Conservation (phyloP, 2,329 filamentous ascomycete genomes). For the Gremmenia infestans region DNA sequence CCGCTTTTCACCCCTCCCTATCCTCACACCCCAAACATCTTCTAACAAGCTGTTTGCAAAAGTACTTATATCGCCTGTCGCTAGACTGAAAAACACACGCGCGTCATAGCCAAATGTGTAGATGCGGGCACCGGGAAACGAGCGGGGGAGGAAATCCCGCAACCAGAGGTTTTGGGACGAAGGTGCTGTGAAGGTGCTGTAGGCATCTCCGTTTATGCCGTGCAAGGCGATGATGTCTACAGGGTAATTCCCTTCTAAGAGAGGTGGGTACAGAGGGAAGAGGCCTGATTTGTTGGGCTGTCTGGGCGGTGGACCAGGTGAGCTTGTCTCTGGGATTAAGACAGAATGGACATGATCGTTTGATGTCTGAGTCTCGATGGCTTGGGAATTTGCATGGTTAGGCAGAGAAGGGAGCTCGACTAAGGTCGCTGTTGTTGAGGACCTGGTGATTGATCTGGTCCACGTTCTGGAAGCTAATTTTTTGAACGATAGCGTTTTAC, state of each 20-base stretch:
- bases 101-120: conserved; percentile 19
- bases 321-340: background rate
- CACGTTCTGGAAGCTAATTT: background rate
- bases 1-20: background rate
- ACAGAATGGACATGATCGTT: background rate
- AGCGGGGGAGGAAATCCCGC: conserved; percentile 9
- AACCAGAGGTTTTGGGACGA: conserved; percentile 8
- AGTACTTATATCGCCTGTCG: conserved; percentile 8
- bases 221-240: conserved; percentile 10
- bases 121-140: conserved; percentile 12
- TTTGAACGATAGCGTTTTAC: background rate
- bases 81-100: conserved; percentile 1
- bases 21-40: conserved; percentile 2
- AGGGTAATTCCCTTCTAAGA: background rate
- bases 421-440: background rate
- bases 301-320: background rate
- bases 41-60: conserved; percentile 10
- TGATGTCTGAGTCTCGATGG: background rate
- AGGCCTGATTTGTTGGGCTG: background rate
- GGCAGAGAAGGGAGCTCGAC: background rate
- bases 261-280: conserved; percentile 1
- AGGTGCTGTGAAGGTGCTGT: conserved; percentile 11
- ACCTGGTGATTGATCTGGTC: background rate
- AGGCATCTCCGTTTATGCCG: conserved; percentile 5
- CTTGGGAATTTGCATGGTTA: background rate